Evolutionary conservation across 2,329 filamentous ascomycete species (phyloP).

Genomic region (Endothia cerciana): DNA sequence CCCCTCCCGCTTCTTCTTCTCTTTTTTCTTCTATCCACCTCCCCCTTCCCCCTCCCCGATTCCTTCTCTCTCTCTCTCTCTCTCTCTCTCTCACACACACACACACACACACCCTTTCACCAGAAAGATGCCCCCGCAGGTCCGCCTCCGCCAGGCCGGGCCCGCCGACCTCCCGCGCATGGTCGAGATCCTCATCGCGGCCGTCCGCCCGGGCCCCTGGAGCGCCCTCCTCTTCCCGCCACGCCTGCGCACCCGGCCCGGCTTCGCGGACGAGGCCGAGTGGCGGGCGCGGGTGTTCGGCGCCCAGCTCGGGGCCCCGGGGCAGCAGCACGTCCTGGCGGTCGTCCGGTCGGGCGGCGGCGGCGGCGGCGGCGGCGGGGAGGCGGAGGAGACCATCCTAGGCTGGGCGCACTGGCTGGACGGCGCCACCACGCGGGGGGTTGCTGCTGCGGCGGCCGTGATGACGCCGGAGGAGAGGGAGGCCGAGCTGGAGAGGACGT

Average conservation of each 20-base stretch:
- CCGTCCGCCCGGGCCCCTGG: constrained; percentile 20
- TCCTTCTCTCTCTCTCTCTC: too few relatives aligned
- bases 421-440: background rate
- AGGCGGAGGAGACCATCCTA: constrained; percentile 4
- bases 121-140: background rate
- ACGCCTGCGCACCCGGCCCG: constrained; percentile 3
- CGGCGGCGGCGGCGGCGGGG: background rate
- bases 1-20: too few relatives aligned
- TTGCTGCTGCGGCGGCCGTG: background rate
- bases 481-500: constrained; percentile 4
- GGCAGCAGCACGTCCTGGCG: constrained; percentile 7
- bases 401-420: constrained; percentile 27
- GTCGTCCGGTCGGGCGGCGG: background rate
- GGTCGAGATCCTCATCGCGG: constrained; percentile 10
- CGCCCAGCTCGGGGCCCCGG: background rate
- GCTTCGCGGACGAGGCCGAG: constrained; percentile 10
- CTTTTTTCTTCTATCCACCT: too few relatives aligned
- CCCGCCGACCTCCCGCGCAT: constrained; percentile 16
- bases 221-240: constrained; percentile 16
- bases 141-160: constrained; percentile 14
- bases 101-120: too few relatives aligned
- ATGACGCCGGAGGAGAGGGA: background rate
- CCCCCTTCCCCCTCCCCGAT: too few relatives aligned
- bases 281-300: constrained; percentile 17
- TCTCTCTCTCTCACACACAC: too few relatives aligned